These are phyloP conservation scores for Fusarium sp. DNA, from an alignment of 2,329 filamentous ascomycete genomes.

Conservation along the genomic window DNA sequence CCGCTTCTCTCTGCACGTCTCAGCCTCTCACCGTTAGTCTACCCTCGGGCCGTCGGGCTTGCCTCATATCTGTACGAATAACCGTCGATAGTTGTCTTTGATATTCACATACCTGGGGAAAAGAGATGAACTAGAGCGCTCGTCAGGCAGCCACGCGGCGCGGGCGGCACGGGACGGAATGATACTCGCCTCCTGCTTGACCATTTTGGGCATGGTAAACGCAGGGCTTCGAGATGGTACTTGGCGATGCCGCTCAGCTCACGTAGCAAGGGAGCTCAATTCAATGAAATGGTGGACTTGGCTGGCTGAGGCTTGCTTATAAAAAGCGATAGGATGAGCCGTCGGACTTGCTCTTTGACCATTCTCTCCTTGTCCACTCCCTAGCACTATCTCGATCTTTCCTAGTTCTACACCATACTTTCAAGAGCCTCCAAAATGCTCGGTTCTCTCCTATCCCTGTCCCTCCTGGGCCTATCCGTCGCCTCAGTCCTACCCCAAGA, in stretches of 20 bases:
- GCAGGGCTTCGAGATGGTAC: neutral
- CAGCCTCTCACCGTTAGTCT: neutral
- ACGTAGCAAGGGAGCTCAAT: neutral
- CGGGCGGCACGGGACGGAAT: neutral
- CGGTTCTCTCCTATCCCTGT: slow-evolving; percentile 12
- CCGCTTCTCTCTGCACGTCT: neutral
- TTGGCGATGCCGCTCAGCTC: neutral
- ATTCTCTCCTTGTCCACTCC: neutral
- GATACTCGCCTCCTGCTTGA: neutral
- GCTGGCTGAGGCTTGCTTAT: neutral
- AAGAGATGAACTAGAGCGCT: neutral
- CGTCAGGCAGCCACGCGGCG: neutral
- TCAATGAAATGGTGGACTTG: neutral
- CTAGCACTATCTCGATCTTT: too few species aligned
- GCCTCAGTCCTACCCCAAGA: slow-evolving; percentile 10
- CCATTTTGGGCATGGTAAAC: neutral
- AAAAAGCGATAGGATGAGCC: neutral
- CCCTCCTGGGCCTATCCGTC: neutral
- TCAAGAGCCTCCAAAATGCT: slow-evolving; percentile 11
- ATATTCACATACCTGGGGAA: neutral
- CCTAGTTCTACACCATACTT: neutral
- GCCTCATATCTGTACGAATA: neutral
- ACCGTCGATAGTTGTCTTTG: neutral
- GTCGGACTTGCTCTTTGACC: neutral
- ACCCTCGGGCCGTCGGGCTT: neutral